Evolutionary conservation across 176 grass and related monocot species (phyloP).

Genomic region (maize (Zea mays)): DNA sequence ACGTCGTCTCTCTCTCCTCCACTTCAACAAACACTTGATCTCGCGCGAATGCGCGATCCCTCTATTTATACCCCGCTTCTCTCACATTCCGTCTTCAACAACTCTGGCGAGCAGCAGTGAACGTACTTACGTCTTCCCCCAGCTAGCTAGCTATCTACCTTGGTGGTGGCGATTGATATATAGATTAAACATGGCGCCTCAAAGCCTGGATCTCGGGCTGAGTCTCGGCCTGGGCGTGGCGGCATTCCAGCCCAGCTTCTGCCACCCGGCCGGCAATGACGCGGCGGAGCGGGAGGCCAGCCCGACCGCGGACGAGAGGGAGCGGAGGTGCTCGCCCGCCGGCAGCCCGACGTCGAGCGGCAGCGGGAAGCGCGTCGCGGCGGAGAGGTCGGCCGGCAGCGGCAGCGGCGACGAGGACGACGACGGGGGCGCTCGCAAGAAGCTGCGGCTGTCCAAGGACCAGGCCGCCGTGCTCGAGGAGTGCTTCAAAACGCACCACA

Average conservation of each 20-base stretch:
- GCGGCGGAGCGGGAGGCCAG: slow-evolving; percentile 34
- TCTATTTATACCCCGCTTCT: slow-evolving; percentile 49
- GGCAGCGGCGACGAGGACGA: slow-evolving; percentile 74
- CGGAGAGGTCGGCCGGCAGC: slow-evolving; percentile 44
- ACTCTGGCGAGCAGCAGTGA: neutral
- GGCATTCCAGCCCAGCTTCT: slow-evolving; percentile 27
- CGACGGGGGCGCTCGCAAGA: slow-evolving; percentile 70
- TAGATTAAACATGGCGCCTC: slow-evolving; percentile 40
- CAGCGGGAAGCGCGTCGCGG: slow-evolving; percentile 44
- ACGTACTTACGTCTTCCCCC: neutral
- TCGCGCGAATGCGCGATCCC: neutral
- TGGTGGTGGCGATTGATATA: neutral
- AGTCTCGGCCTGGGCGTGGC: slow-evolving; percentile 57
- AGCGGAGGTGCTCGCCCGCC: slow-evolving; percentile 46
- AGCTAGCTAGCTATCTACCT: neutral
- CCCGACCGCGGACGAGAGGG: slow-evolving; percentile 31
- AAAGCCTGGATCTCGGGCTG: slow-evolving; percentile 60
- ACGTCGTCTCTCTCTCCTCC: slow-evolving; percentile 4
- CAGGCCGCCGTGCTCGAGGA: slow-evolving; percentile 86
- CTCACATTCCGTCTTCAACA: slow-evolving; percentile 41
- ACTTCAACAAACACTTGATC: neutral
- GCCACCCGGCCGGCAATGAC: slow-evolving; percentile 28
- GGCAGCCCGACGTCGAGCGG: slow-evolving; percentile 70
- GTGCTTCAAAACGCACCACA: slow-evolving; percentile 88
- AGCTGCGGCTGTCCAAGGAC: slow-evolving; percentile 86